These are phyloP conservation scores for Climacium dendroides DNA, from an alignment of 225 moss, liverwort and hornwort species.

Conservation along the genomic window DNA sequence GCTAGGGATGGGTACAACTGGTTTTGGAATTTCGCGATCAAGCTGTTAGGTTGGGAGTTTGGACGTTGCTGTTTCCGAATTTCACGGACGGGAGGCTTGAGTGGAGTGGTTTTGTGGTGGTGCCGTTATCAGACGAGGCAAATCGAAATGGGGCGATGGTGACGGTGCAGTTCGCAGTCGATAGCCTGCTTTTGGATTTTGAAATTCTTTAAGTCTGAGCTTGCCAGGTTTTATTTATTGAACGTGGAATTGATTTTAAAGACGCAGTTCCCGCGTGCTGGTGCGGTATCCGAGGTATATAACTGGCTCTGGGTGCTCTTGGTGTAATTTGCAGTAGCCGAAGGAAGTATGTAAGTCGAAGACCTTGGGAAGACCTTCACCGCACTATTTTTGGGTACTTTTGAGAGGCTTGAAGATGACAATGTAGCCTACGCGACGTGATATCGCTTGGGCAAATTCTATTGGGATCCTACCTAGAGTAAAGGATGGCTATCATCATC, in stretches of 20 bases:
- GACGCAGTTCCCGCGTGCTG: not conserved
- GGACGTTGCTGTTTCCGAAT: not conserved
- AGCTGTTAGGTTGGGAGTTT: not conserved
- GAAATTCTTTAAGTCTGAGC: not conserved
- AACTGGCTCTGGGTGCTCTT: not conserved
- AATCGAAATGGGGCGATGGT: not conserved
- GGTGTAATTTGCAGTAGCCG: not conserved
- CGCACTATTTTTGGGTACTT: not conserved
- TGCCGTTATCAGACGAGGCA: not conserved
- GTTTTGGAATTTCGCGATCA: not conserved
- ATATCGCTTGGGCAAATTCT: not conserved
- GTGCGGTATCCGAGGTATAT: not conserved
- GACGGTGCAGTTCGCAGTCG: not conserved
- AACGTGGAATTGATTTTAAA: not conserved
- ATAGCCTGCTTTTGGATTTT: not conserved
- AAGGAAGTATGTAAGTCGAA: not conserved
- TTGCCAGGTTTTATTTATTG: not conserved
- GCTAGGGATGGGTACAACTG: not conserved
- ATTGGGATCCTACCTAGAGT: not conserved
- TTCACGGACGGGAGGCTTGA: not conserved
- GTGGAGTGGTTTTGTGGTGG: not conserved
- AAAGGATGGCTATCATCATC: not conserved
- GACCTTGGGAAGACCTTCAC: not conserved
- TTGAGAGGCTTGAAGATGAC: not conserved
- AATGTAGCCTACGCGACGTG: not conserved